These are phyloP conservation scores for carrot (Daucus carota) DNA, from an alignment of 129 eudicot species.

Conservation along the genomic window DNA sequence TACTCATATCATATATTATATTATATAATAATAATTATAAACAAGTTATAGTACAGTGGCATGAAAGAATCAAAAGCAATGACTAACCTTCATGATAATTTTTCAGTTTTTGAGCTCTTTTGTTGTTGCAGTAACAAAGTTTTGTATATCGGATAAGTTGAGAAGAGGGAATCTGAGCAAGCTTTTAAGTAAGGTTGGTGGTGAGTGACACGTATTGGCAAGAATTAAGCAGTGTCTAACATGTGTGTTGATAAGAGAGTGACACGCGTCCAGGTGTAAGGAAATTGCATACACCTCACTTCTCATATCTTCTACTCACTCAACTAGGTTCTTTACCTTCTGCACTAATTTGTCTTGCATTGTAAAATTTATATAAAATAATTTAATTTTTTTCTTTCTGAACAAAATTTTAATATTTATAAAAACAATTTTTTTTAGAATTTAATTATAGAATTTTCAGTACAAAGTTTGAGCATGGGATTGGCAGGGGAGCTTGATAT, in stretches of 20 bases:
- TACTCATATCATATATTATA: neutral
- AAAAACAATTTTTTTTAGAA: too few relatives aligned
- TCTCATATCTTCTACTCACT: too few relatives aligned
- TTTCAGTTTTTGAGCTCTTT: neutral
- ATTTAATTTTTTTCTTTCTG: too few relatives aligned
- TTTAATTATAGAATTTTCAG: too few relatives aligned
- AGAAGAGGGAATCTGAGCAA: neutral
- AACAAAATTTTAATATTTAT: too few relatives aligned
- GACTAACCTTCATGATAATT: neutral
- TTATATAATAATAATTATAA: too few relatives aligned
- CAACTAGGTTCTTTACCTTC: too few relatives aligned
- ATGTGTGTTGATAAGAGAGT: neutral
- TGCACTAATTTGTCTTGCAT: too few relatives aligned
- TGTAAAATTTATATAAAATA: too few relatives aligned
- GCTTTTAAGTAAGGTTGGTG: neutral
- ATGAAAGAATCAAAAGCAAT: neutral
- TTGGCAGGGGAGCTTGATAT: too few relatives aligned
- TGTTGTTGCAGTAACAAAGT: neutral
- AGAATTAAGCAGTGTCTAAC: neutral
- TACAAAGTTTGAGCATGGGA: too few relatives aligned
- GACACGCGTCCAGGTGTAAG: neutral
- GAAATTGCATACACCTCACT: neutral
- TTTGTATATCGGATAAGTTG: neutral
- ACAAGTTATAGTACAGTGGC: neutral
- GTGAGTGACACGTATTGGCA: neutral